phyloP scores from a whole-genome alignment of 306 rosid genomes.

The Cucurbita moschata region DNA sequence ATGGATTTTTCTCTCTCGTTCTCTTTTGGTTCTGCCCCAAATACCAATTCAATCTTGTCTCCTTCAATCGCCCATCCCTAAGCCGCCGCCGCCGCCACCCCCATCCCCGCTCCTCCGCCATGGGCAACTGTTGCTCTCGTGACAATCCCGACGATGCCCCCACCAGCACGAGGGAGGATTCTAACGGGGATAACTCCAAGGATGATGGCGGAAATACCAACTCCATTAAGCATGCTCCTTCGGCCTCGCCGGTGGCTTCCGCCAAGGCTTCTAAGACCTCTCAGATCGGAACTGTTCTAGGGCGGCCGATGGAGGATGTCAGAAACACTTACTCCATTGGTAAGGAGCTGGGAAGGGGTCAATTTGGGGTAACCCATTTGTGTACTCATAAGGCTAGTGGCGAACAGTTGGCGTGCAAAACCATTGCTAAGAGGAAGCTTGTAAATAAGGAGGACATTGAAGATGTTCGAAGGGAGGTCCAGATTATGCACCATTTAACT shows the following conservation, averaged over 20 bases:
- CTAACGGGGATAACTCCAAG: background rate
- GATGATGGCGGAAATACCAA: background rate
- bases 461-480: slow-evolving; percentile 89
- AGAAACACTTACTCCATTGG: slow-evolving; percentile 41
- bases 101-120: slow-evolving; percentile 20
- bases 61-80: slow-evolving; percentile 9
- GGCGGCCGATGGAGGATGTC: slow-evolving; percentile 84
- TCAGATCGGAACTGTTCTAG: slow-evolving; percentile 50
- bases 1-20: slow-evolving; percentile 10
- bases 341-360: slow-evolving; percentile 88
- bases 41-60: slow-evolving; percentile 26
- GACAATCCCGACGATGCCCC: slow-evolving; percentile 33
- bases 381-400: slow-evolving; percentile 67
- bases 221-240: slow-evolving; percentile 9
- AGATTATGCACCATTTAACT: slow-evolving; percentile 82
- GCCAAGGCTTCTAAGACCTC: slow-evolving; percentile 18
- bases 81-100: background rate
- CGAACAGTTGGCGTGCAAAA: slow-evolving; percentile 74
- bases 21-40: slow-evolving; percentile 19
- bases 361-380: slow-evolving; percentile 76
- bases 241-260: slow-evolving; percentile 18
- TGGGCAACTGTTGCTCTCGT: slow-evolving; percentile 96
- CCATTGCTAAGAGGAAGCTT: slow-evolving; percentile 84
- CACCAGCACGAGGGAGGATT: slow-evolving; percentile 19
- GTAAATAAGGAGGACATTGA: slow-evolving; percentile 68